These are phyloP conservation scores for Saccharomycopsis fodiens DNA, from an alignment of 805 yeast species.

Conservation along the genomic window DNA sequence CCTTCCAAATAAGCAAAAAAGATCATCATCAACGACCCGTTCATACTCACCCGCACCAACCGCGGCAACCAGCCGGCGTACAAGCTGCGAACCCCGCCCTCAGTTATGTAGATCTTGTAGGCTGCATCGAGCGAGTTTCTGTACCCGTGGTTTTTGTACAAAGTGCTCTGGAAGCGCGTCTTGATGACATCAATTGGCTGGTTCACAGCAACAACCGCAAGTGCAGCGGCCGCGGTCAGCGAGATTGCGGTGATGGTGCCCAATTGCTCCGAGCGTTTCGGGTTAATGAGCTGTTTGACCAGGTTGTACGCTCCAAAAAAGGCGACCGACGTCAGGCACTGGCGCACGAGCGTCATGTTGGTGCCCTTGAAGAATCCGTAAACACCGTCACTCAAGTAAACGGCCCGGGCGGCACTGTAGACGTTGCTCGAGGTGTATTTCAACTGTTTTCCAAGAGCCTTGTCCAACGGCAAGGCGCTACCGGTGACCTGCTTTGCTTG, in stretches of 20 bases:
- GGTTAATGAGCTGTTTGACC: slow-evolving; percentile 61
- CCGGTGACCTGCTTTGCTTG: too few species aligned
- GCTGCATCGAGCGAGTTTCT: slow-evolving; percentile 54
- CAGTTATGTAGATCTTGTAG: slow-evolving; percentile 40
- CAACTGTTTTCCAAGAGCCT: slow-evolving; percentile 29
- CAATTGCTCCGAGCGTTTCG: slow-evolving; percentile 35
- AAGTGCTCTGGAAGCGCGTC: slow-evolving; percentile 68
- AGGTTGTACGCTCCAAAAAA: slow-evolving; percentile 79
- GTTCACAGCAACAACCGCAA: slow-evolving; percentile 67
- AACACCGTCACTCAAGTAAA: slow-evolving; percentile 64
- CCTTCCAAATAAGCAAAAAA: slow-evolving; percentile 18
- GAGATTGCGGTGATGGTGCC: slow-evolving; percentile 27
- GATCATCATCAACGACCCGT: slow-evolving; percentile 35
- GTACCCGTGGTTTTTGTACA: slow-evolving; percentile 41
- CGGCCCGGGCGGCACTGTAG: slow-evolving; percentile 49
- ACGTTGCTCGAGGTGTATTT: slow-evolving; percentile 48
- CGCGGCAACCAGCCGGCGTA: slow-evolving; percentile 63
- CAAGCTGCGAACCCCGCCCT: slow-evolving; percentile 35
- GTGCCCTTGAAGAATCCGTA: slow-evolving; percentile 79
- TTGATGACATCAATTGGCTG: slow-evolving; percentile 88
- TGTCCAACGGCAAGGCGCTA: slow-evolving; percentile 23
- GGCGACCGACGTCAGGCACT: slow-evolving; percentile 68
- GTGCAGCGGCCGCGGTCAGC: slow-evolving; percentile 45
- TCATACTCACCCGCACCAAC: slow-evolving; percentile 58
- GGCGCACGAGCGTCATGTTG: slow-evolving; percentile 74